Base-by-base conservation (phyloP, 2,329 filamentous ascomycete genomes). In the Plenodomus tracheiphilus region DNA sequence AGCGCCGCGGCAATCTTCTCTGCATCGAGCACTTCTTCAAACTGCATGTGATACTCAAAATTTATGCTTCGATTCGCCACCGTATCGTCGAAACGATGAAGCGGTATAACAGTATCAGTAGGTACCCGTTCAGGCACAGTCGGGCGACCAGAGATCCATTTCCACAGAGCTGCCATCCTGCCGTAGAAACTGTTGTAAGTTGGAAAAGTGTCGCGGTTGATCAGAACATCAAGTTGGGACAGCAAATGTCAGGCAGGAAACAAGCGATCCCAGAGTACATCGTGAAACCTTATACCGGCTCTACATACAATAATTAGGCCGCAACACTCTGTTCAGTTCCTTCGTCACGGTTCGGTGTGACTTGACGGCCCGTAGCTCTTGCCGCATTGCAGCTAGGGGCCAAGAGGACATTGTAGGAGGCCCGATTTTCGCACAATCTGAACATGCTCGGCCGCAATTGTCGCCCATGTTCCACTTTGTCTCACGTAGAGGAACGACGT, bases 21-120 rank as follows among this genome's bases (percentile, higher is more conserved):
- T 0, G 70, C 54, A 46, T 81, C 77, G 3, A 81, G 69, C 1
- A 79, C 75, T 48, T 77, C 74, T 49, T 80, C 73, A 54, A 80
- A 81, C 3, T 66, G 64, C 22, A 79, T 64, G 0, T 70, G 70
- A 22, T 59, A 56, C 30, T 59, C 39, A 4, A 64, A 6, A 2
- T 44, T 34, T 2, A 66, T 18, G 3, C 41, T 38, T 7, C 51
- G 40, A 20, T 51, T 49, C 3, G 46, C 17, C 2, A 25, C 20
- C 1, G 41, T 58, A 22, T 62, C 57, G 46, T 62, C 59, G 4
- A 17, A 41, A 6, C 30, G 38, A 37, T 52, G 30, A 3, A 66
- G 46, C 13, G 61, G 61, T n/a, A 66, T 51, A 9, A 66, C 46
- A 4, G 36, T 59, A 35, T 66, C 61, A 2, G 60, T 60, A 4